phyloP scores from a whole-genome alignment of 495 filamentous ascomycete species.

The Talaromyces stipitatus region DNA sequence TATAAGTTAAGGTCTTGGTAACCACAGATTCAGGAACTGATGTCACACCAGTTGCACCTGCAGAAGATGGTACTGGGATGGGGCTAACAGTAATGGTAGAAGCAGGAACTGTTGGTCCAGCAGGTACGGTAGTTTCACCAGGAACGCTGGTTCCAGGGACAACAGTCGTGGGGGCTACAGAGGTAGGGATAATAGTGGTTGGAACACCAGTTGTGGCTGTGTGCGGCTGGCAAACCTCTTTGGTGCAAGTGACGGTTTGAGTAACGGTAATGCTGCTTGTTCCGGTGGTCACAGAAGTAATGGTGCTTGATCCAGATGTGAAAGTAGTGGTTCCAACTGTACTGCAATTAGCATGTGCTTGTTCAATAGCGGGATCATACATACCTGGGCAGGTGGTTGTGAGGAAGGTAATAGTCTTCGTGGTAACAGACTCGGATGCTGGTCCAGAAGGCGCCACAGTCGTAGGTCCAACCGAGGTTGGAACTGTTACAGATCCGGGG shows the following conservation, averaged over 20 bases:
- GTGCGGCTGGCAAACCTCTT: constrained; percentile 6
- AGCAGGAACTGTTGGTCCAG: neutral
- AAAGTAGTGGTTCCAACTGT: constrained; percentile 3
- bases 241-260: constrained; percentile 5
- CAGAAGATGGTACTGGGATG: neutral
- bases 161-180: neutral
- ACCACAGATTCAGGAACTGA: neutral
- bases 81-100: neutral
- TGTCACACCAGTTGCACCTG: neutral
- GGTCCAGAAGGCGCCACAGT: neutral
- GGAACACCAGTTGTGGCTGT: neutral
- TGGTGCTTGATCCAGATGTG: constrained; percentile 4
- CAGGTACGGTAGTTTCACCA: neutral
- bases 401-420: constrained; percentile 6
- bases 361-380: neutral
- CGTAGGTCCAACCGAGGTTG: neutral
- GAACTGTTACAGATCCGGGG: neutral
- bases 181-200: neutral
- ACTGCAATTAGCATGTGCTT: neutral
- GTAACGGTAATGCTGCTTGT: constrained; percentile 6
- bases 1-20: constrained; percentile 8
- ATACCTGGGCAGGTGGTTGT: constrained; percentile 10
- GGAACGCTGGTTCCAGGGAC: neutral
- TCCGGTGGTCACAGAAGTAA: neutral
- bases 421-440: neutral